Percentiles rank a stretch among this genome's conserved stretches.
These are phyloP conservation scores for Lachancea cidri DNA, from an alignment of 805 yeast species.

Conservation along the genomic window DNA sequence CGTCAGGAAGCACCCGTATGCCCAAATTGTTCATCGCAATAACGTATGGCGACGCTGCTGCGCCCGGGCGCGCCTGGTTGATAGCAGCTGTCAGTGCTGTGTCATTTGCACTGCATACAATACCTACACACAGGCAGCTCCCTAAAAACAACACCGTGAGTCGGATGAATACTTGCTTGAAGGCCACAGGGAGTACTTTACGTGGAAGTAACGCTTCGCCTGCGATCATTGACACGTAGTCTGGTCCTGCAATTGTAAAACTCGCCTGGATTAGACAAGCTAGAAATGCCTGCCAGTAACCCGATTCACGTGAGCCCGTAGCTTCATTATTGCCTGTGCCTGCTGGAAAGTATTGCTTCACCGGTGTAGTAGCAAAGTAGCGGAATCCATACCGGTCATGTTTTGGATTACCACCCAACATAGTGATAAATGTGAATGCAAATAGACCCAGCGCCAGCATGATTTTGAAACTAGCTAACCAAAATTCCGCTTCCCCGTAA, in stretches of 20 bases:
- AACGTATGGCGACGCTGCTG: slow-evolving; percentile 75
- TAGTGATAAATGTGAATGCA: slow-evolving; percentile 68
- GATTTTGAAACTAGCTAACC: slow-evolving; percentile 70
- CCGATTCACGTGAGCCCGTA: slow-evolving; percentile 33
- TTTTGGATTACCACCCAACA: slow-evolving; percentile 84
- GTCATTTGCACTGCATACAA: slow-evolving; percentile 67
- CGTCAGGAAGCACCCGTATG: slow-evolving; percentile 63
- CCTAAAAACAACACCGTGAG: slow-evolving; percentile 63
- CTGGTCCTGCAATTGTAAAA: slow-evolving; percentile 83
- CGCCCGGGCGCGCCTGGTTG: slow-evolving; percentile 62
- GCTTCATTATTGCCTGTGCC: slow-evolving; percentile 34
- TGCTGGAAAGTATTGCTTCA: slow-evolving; percentile 48
- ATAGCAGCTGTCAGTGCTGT: slow-evolving; percentile 54
- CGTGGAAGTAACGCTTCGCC: slow-evolving; percentile 76
- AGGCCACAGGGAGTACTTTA: slow-evolving; percentile 69
- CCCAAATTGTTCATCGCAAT: slow-evolving; percentile 72
- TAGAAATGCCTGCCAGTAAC: slow-evolving; percentile 68
- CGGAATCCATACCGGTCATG: slow-evolving; percentile 59
- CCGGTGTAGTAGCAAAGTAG: slow-evolving; percentile 50
- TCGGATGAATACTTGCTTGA: slow-evolving; percentile 66
- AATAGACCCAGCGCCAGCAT: slow-evolving; percentile 70
- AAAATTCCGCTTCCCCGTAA: slow-evolving; percentile 81
- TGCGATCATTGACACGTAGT: slow-evolving; percentile 78
- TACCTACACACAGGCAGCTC: slow-evolving; percentile 75
- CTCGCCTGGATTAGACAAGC: slow-evolving; percentile 66